Conservation (phyloP, 225 moss, liverwort and hornwort genomes). For the Polytrichum commune region DNA sequence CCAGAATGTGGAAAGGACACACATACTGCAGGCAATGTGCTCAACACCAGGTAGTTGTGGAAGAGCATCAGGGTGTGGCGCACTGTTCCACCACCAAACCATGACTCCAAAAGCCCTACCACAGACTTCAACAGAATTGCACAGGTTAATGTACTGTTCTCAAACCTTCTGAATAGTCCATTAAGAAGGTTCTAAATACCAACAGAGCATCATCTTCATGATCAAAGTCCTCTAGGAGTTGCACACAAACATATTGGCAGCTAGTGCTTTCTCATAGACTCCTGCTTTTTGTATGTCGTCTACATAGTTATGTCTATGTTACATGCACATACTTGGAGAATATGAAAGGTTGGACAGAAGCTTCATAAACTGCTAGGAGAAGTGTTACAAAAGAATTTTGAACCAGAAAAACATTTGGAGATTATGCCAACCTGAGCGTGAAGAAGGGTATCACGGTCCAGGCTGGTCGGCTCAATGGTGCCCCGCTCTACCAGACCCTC, state of each 20-base stretch:
- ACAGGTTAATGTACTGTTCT: background rate
- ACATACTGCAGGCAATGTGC: slow-evolving; percentile 66
- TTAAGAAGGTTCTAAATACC: background rate
- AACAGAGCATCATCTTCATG: background rate
- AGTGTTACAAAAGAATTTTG: too few relatives aligned
- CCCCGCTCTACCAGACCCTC: slow-evolving; percentile 84
- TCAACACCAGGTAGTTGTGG: slow-evolving; percentile 66
- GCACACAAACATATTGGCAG: background rate
- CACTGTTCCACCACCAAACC: slow-evolving; percentile 74
- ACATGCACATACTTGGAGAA: background rate
- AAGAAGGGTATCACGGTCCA: slow-evolving; percentile 76
- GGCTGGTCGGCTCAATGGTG: slow-evolving; percentile 62
- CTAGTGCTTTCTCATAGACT: background rate
- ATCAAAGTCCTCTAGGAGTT: background rate
- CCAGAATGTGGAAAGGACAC: background rate
- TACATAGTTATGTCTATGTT: background rate
- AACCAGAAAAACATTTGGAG: background rate
- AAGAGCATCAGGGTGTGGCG: slow-evolving; percentile 74
- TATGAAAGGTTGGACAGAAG: background rate
- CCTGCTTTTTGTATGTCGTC: too few relatives aligned
- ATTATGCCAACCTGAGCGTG: slow-evolving; percentile 63
- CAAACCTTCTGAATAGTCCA: background rate
- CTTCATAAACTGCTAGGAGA: background rate
- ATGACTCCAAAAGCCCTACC: slow-evolving; percentile 80
- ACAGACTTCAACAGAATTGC: slow-evolving; percentile 47